Base-by-base conservation (phyloP, 1,284 basidiomycete genomes). In the Golubevia pallescens region DNA sequence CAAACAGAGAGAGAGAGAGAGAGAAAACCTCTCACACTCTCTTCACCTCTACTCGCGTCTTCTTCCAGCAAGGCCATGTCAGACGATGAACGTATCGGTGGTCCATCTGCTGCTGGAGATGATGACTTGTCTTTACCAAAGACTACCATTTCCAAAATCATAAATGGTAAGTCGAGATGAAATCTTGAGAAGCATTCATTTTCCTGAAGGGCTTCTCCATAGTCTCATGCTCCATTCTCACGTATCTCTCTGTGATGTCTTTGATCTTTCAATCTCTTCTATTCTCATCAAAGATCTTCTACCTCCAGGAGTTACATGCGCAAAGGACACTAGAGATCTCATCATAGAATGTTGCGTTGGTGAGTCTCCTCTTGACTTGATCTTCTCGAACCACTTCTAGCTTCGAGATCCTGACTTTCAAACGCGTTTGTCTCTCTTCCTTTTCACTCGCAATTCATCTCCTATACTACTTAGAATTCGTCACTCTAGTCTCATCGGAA, bases 121-220 rank as follows among this genome's bases (percentile, higher is more conserved):
- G 82, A 84, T 62, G 82, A 84, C 57, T 74, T 83, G 7, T 81
- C 77, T 5, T 67, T 84, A 16, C 82, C 82, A 28, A 78, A 83
- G 58, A 81, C 82, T 1, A 84, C 82, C 7, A 79, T 84, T 13
- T 77, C 80, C 53, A 84, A 84, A 64, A 68, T 84, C 57, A 84
- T 84, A 66, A 69, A 70, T 21, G 65, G 65, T 67, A 57, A 23
- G 65, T 23, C 16, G 32, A 8, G 10, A 5, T 13, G 24, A 21
- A 6, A 21, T 38, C 34, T 38, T 38, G 5, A 38, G 10, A 10
- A 38, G 34, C 5, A 5, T 38, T 38, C 34, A 10, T 38, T 38
- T 38, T 61, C 20, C n/a, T 5, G 14, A 19, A 28, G n/a, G n/a
- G n/a, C n/a, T n/a, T n/a, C n/a, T n/a, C n/a, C n/a, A n/a, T n/a